A percentile compares a stretch with the other conserved stretches of the same genome.
These are phyloP conservation scores for Paracoccidioides lutzii DNA, from an alignment of 2,329 filamentous ascomycete species.

Conservation along the genomic window DNA sequence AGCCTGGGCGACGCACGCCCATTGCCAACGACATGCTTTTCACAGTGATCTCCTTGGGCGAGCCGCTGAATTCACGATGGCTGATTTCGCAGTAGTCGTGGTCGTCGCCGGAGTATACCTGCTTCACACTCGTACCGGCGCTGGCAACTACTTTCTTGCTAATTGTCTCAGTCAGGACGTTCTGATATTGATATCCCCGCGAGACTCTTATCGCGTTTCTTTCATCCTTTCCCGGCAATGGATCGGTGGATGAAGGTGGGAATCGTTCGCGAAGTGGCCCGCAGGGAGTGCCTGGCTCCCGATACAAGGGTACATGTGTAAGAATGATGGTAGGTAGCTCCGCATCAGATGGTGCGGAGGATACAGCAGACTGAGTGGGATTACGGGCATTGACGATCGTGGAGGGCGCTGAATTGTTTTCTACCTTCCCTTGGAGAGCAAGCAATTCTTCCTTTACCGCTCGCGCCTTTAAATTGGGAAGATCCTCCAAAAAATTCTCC, in stretches of 20 bases:
- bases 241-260: conserved; percentile 54
- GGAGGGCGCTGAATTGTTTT: conserved; percentile 46
- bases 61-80: conserved; percentile 55
- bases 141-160: conserved; percentile 63
- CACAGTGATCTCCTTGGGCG: conserved; percentile 72
- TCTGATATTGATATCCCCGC: conserved; percentile 89
- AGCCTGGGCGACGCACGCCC: conserved; percentile 79
- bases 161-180: conserved; percentile 67
- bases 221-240: conserved; percentile 47
- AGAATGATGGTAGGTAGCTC: conserved; percentile 80
- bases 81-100: conserved; percentile 93
- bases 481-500: conserved; percentile 58
- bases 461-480: conserved; percentile 52
- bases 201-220: conserved; percentile 66
- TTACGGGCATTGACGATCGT: conserved; percentile 45
- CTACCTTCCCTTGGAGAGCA: conserved; percentile 47
- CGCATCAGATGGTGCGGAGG: conserved; percentile 6
- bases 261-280: conserved; percentile 75
- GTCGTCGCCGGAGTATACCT: conserved; percentile 91
- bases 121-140: conserved; percentile 60
- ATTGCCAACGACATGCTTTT: conserved; percentile 95
- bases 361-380: conserved; percentile 19
- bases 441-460: conserved; percentile 57
- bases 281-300: conserved; percentile 70
- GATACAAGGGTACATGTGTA: conserved; percentile 81